A percentile compares a stretch with the other conserved stretches of the same genome.
Evolutionary conservation across 495 filamentous ascomycete genomes (phyloP).

Genomic region (Hypoxylon rickii): DNA sequence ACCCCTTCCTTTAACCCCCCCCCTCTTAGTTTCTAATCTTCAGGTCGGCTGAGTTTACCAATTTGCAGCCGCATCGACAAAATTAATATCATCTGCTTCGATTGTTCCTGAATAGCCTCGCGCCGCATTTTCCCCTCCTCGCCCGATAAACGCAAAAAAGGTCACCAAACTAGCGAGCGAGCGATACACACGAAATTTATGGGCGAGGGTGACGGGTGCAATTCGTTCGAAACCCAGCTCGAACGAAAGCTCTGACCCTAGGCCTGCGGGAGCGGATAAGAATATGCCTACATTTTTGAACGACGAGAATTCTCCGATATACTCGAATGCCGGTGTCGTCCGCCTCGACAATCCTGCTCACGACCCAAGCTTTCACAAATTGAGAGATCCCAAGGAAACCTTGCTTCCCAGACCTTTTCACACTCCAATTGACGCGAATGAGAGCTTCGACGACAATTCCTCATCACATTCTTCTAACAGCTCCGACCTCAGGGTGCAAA

Average conservation of each 20-base stretch:
- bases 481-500: conserved; percentile 38
- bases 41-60: background rate
- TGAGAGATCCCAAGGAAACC: conserved; percentile 34
- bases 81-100: conserved; percentile 5
- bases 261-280: background rate
- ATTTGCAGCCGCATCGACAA: conserved; percentile 8
- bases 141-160: conserved; percentile 1
- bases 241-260: conserved; percentile 22
- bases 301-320: conserved; percentile 54
- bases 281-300: conserved; percentile 65
- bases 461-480: conserved; percentile 43
- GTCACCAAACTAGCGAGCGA: background rate
- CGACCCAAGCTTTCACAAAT: conserved; percentile 38
- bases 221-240: conserved; percentile 13
- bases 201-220: conserved; percentile 32
- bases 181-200: background rate
- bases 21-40: too few relatives aligned
- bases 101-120: background rate
- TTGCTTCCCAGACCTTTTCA: conserved; percentile 27
- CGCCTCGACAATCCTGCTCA: conserved; percentile 42
- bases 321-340: conserved; percentile 45
- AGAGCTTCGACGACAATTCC: conserved; percentile 43
- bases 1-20: too few relatives aligned
- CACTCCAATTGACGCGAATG: conserved; percentile 41
- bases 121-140: conserved; percentile 23